A percentile compares a stretch with the other conserved stretches of the same genome.
Conservation (phyloP, 306 rosid species). For the Casuarina equisetifolia region DNA sequence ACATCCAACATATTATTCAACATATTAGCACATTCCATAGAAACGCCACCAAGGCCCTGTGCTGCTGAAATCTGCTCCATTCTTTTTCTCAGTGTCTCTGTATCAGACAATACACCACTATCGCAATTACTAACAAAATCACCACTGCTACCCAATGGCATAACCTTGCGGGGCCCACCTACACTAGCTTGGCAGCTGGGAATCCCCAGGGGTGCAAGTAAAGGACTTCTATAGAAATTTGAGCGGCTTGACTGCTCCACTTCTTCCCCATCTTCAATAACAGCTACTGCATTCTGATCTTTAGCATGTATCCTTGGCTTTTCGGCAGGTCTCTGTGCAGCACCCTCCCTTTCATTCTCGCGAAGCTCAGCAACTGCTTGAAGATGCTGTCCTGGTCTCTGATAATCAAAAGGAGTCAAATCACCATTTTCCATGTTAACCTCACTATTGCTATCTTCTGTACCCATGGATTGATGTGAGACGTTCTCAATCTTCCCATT, state of each 20-base stretch:
- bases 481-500: slow-evolving; percentile 76
- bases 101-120: slow-evolving; percentile 71
- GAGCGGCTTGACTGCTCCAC: slow-evolving; percentile 53
- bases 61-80: slow-evolving; percentile 92
- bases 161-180: slow-evolving; percentile 86
- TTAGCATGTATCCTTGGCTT: slow-evolving; percentile 58
- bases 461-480: slow-evolving; percentile 49
- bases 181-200: slow-evolving; percentile 81
- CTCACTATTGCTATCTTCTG: slow-evolving; percentile 65
- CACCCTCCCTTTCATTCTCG: slow-evolving; percentile 55
- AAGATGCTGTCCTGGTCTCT: slow-evolving; percentile 77
- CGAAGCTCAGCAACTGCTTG: slow-evolving; percentile 81
- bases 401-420: slow-evolving; percentile 70
- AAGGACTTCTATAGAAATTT: slow-evolving; percentile 61
- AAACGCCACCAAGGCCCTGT: slow-evolving; percentile 86
- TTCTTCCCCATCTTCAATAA: slow-evolving; percentile 65
- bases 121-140: slow-evolving; percentile 57
- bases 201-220: slow-evolving; percentile 91
- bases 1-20: slow-evolving; percentile 71
- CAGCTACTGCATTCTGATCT: slow-evolving; percentile 46
- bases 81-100: slow-evolving; percentile 72
- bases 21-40: slow-evolving; percentile 76
- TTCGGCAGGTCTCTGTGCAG: slow-evolving; percentile 50
- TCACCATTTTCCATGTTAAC: slow-evolving; percentile 70
- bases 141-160: slow-evolving; percentile 52